phyloP scores from a whole-genome alignment of 2,329 filamentous ascomycete species.

The Diaporthe longicolla region DNA sequence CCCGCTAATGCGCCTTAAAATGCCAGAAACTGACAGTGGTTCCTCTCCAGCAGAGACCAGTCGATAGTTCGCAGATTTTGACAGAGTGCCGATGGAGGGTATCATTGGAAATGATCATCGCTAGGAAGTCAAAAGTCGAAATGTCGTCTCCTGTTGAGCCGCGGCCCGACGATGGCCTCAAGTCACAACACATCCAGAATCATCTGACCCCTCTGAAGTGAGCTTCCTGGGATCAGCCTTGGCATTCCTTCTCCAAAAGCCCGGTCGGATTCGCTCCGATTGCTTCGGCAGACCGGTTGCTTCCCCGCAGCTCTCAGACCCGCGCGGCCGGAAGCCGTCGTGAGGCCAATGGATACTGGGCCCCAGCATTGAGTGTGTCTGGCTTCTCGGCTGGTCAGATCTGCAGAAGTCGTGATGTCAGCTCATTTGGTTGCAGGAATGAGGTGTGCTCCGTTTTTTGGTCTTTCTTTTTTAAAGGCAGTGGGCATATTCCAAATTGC shows the following conservation, averaged over 20 bases:
- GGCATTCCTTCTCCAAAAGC: constrained; percentile 1
- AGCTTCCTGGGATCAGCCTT: constrained; percentile 17
- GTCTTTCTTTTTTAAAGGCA: not conserved
- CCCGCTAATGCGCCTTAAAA: constrained; percentile 40
- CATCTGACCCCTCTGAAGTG: not conserved
- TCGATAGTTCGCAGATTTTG: constrained; percentile 33
- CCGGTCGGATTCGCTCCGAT: constrained; percentile 31
- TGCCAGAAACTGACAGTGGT: constrained; percentile 33
- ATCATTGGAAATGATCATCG: constrained; percentile 30
- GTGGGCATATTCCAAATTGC: not conserved
- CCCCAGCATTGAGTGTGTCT: not conserved
- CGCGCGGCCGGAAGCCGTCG: constrained; percentile 27
- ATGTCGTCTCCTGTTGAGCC: constrained; percentile 23
- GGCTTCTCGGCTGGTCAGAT: constrained; percentile 1
- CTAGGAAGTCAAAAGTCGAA: constrained; percentile 12
- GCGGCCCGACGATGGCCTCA: constrained; percentile 1
- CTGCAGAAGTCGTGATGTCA: constrained; percentile 35
- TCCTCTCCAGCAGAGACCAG: constrained; percentile 28
- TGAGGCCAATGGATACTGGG: constrained; percentile 1
- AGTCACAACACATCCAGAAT: constrained; percentile 1
- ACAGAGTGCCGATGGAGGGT: constrained; percentile 32
- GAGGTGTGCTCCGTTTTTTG: not conserved
- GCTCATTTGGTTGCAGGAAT: constrained; percentile 20
- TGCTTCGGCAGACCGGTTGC: constrained; percentile 20
- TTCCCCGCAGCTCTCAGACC: constrained; percentile 36